A percentile compares a stretch with the other conserved stretches of the same genome.
These are phyloP conservation scores for Tylopilus vinaceipallidus DNA, from an alignment of 768 basidiomycete genomes.

Conservation along the genomic window DNA sequence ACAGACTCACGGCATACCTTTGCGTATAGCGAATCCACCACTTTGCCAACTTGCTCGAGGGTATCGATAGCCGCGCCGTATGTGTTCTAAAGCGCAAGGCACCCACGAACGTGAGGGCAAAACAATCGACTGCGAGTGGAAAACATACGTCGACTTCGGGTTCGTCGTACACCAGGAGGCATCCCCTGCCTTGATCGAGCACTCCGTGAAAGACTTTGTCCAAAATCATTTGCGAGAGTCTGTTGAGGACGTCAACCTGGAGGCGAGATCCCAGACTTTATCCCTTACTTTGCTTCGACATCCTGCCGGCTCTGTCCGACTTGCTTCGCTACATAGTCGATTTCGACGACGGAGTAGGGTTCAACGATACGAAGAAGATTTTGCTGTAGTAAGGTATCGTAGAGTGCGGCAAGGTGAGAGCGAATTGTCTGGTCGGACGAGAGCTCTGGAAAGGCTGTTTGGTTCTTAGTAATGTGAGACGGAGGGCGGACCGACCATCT, in stretches of 20 bases:
- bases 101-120: constrained; percentile 3
- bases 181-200: constrained; percentile 93
- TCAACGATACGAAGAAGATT: constrained; percentile 95
- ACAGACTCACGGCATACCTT: constrained; percentile 47
- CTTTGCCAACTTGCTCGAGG: constrained; percentile 85
- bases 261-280: not conserved
- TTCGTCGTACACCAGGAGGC: constrained; percentile 87
- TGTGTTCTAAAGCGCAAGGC: constrained; percentile 56
- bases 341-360: constrained; percentile 91
- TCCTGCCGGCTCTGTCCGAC: constrained; percentile 86
- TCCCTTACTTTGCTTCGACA: constrained; percentile 85
- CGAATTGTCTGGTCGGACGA: constrained; percentile 95
- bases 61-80: constrained; percentile 90
- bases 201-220: constrained; percentile 94
- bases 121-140: not conserved
- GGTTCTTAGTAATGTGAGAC: not conserved
- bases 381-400: constrained; percentile 95
- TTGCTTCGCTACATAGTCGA: constrained; percentile 80
- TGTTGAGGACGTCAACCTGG: constrained; percentile 30
- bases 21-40: constrained; percentile 91
- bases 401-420: constrained; percentile 88
- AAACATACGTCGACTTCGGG: constrained; percentile 76
- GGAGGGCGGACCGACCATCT: constrained; percentile 47
- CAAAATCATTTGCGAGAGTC: constrained; percentile 96
- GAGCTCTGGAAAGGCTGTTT: constrained; percentile 57